phyloP scores from a whole-genome alignment of 83 land plant genomes.

The Picea engelmannii region DNA sequence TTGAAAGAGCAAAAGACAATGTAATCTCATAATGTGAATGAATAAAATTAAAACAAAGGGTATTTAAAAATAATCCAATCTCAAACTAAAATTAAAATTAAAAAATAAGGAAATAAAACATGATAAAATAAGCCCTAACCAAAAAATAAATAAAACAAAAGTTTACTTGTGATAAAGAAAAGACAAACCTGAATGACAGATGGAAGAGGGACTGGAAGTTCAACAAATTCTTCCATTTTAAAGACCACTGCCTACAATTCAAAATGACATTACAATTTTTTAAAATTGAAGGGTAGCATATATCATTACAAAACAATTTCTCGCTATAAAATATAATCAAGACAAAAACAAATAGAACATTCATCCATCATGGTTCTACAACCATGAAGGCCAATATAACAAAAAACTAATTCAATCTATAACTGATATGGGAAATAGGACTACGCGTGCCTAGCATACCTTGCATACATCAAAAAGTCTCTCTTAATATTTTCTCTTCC shows the following conservation, averaged over 20 bases:
- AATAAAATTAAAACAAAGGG: neutral
- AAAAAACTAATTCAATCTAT: neutral
- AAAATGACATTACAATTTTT: neutral
- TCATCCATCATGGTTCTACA: neutral
- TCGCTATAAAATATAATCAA: neutral
- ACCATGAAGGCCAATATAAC: neutral
- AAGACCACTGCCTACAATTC: constrained; percentile 82
- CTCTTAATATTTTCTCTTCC: neutral
- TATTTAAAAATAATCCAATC: neutral
- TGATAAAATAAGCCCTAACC: neutral
- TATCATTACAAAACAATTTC: neutral
- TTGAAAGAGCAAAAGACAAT: neutral
- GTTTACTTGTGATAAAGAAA: neutral
- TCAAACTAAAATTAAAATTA: neutral
- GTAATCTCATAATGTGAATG: neutral
- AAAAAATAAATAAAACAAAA: neutral
- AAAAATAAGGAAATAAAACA: neutral
- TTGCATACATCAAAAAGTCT: too few species aligned
- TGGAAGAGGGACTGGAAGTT: constrained; percentile 84
- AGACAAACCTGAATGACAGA: constrained; percentile 75
- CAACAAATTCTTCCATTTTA: constrained; percentile 61
- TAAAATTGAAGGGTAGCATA: neutral
- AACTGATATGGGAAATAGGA: neutral
- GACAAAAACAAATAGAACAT: neutral
- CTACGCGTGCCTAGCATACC: too few species aligned